A percentile compares a stretch with the other conserved stretches of the same genome.
Conservation (phyloP, 257 asterid genomes). For the Nicotiana benthamiana region DNA sequence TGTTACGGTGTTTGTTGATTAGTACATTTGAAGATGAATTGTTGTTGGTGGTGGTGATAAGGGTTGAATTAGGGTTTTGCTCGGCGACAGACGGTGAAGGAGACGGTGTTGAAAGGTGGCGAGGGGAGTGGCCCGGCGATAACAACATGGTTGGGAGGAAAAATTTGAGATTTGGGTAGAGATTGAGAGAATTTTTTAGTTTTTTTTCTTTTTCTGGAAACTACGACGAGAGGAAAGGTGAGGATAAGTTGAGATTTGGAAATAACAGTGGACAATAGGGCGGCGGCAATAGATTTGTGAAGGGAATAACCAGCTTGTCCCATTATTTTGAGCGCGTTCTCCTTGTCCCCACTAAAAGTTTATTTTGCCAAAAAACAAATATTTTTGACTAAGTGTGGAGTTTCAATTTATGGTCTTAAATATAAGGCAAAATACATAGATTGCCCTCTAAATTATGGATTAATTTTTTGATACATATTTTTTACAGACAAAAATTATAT, state of each 20-base stretch:
- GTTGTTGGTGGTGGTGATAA: background rate
- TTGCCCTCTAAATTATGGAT: too few relatives aligned
- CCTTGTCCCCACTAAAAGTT: too few relatives aligned
- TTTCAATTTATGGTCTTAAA: too few relatives aligned
- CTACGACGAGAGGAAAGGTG: too few relatives aligned
- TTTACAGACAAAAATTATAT: too few relatives aligned
- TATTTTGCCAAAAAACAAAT: background rate
- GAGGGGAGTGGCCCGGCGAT: constrained; percentile 92
- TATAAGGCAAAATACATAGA: too few relatives aligned
- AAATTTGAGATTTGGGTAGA: background rate
- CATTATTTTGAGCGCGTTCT: too few relatives aligned
- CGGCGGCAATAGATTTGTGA: background rate
- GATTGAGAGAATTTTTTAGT: too few relatives aligned
- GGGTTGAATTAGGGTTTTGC: constrained; percentile 11
- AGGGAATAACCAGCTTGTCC: background rate
- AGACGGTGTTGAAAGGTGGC: constrained; percentile 74
- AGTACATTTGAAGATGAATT: background rate
- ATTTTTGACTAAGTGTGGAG: too few relatives aligned
- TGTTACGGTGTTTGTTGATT: constrained; percentile 4
- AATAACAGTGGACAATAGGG: background rate
- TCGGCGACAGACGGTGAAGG: constrained; percentile 37
- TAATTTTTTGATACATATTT: too few relatives aligned
- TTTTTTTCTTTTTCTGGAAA: too few relatives aligned
- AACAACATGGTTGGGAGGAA: constrained; percentile 38
- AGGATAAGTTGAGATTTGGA: too few relatives aligned